A percentile compares a stretch with the other conserved stretches of the same genome.
Evolutionary conservation across 345 rosid genomes (phyloP).

Genomic region (Eucalyptus curtisii): DNA sequence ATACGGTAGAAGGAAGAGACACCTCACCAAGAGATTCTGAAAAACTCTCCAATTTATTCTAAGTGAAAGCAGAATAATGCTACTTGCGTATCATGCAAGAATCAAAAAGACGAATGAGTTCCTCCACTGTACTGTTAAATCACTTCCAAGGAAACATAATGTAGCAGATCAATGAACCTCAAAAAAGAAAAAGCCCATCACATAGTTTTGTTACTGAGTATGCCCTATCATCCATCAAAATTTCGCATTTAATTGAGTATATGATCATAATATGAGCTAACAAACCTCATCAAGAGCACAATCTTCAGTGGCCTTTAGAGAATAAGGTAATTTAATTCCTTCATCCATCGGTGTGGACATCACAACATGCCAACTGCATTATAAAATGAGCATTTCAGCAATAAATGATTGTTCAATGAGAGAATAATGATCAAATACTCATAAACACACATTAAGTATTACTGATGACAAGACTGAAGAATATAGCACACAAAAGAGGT

Average conservation of each 20-base stretch:
- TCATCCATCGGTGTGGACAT: slow-evolving; percentile 65
- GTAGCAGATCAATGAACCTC: not conserved
- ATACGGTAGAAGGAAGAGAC: not conserved
- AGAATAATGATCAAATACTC: not conserved
- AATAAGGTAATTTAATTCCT: slow-evolving; percentile 62
- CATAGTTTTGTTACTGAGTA: not conserved
- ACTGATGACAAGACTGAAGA: not conserved
- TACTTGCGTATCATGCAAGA: not conserved
- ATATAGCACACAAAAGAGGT: not conserved
- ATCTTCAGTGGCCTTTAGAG: slow-evolving; percentile 54
- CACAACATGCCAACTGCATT: slow-evolving; percentile 64
- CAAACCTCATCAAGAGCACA: slow-evolving; percentile 49
- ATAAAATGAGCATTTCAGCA: not conserved
- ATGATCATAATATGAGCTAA: not conserved
- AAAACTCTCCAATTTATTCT: not conserved
- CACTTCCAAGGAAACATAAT: not conserved
- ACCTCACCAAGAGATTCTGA: not conserved
- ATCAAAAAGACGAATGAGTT: not conserved
- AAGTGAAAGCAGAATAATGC: not conserved
- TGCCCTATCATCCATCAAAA: not conserved
- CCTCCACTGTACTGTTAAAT: not conserved
- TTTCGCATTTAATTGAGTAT: not conserved
- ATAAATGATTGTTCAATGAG: not conserved
- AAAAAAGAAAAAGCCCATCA: not conserved
- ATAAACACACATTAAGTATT: not conserved